phyloP scores from a whole-genome alignment of 306 rosid genomes.

The Dryas octopetala region DNA sequence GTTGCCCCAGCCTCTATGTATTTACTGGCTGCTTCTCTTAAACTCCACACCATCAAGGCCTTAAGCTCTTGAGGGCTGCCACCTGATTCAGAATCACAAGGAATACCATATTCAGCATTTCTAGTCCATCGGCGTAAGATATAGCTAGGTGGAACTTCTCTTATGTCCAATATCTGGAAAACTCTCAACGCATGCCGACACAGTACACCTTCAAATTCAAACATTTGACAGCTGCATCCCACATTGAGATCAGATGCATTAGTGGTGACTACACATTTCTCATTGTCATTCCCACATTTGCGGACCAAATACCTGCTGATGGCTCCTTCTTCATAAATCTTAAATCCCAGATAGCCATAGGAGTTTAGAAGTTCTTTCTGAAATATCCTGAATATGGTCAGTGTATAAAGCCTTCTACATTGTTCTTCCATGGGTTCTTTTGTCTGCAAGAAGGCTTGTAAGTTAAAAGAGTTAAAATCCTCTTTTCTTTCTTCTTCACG shows the following conservation, averaged over 20 bases:
- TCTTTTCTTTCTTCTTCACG: slow-evolving; percentile 88
- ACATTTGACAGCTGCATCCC: slow-evolving; percentile 90
- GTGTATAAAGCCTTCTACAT: slow-evolving; percentile 84
- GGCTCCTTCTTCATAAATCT: slow-evolving; percentile 63
- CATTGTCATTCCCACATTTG: slow-evolving; percentile 67
- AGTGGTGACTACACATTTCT: slow-evolving; percentile 67
- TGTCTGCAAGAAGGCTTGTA: slow-evolving; percentile 85
- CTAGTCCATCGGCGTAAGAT: slow-evolving; percentile 87
- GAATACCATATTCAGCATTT: slow-evolving; percentile 81
- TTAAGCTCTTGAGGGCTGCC: slow-evolving; percentile 71
- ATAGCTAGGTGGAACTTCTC: slow-evolving; percentile 79
- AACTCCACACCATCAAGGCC: slow-evolving; percentile 87
- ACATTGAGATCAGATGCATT: slow-evolving; percentile 52
- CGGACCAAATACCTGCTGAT: slow-evolving; percentile 81
- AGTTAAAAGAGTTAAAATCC: slow-evolving; percentile 71
- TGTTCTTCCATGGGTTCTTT: slow-evolving; percentile 91
- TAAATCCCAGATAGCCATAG: slow-evolving; percentile 85
- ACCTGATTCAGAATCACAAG: slow-evolving; percentile 65
- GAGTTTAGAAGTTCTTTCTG: slow-evolving; percentile 91
- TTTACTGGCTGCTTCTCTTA: slow-evolving; percentile 89
- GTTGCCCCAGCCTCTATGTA: slow-evolving; percentile 86
- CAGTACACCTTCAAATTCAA: slow-evolving; percentile 87
- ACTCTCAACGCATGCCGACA: slow-evolving; percentile 87
- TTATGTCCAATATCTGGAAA: slow-evolving; percentile 78
- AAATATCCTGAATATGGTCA: slow-evolving; percentile 67